Evolutionary conservation across 495 filamentous ascomycete genomes (phyloP).

Genomic region (Clohesyomyces aquaticus): DNA sequence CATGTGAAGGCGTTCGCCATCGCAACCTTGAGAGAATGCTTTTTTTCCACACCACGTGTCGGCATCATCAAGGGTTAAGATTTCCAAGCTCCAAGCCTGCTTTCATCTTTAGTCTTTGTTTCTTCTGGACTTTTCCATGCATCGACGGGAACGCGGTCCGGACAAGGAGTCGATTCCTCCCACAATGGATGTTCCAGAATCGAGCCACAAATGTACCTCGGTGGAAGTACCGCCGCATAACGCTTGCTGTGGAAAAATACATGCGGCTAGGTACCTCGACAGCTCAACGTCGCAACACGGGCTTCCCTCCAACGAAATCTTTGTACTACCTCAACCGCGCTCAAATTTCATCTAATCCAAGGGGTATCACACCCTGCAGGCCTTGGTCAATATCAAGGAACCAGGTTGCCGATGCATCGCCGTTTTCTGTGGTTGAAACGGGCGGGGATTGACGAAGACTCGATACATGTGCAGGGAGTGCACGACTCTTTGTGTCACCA

Average conservation of each 20-base stretch:
- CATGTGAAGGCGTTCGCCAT: conserved; percentile 15
- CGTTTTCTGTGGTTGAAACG: not conserved
- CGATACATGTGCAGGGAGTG: not conserved
- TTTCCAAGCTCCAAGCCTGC: not conserved
- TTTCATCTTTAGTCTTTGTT: not conserved
- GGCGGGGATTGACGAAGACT: not conserved
- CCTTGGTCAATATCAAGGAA: not conserved
- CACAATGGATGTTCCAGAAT: conserved; percentile 11
- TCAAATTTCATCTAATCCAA: not conserved
- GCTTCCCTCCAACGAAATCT: not conserved
- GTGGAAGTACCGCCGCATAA: conserved; percentile 8
- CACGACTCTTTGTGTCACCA: conserved; percentile 5
- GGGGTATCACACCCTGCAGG: not conserved
- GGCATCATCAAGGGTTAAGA: too few species aligned
- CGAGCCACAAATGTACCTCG: conserved; percentile 17
- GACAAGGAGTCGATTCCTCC: not conserved
- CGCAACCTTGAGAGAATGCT: not conserved
- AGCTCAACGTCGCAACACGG: conserved; percentile 2
- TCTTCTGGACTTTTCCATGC: conserved; percentile 1
- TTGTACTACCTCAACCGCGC: not conserved
- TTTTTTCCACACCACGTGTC: not conserved
- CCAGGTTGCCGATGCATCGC: not conserved
- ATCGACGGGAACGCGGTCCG: conserved; percentile 22
- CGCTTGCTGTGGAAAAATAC: conserved; percentile 23
- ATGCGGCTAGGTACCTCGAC: conserved; percentile 16